Evolutionary conservation across 306 rosid species (phyloP), one percentile per base, ranked within the genome.

Genomic region (Cucurbita maxima): DNA sequence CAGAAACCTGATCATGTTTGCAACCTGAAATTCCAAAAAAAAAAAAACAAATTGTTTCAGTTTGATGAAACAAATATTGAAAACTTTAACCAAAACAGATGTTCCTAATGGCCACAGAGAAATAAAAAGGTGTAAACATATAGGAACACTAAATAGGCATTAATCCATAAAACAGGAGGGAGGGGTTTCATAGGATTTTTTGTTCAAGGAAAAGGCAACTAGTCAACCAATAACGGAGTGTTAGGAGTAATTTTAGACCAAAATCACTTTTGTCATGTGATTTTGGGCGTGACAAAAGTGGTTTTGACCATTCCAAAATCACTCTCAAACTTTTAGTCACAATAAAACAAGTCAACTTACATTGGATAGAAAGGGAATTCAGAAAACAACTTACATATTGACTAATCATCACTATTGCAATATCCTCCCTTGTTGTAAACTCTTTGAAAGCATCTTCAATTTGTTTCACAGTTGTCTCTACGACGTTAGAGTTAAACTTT

Each of bases 391-490:
- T 87, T 88, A 91, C 99, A 74, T 85, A 91, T 91, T 94, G 97
- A 82, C 99, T 91, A 74, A 94, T 94, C 81, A 91, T 77, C 80
- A 94, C 91, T 72, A 91, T 81, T 6, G 99, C 97, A 45, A 91
- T 78, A 68, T 94, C 92, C 63, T 94, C 99, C 83, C 84, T 84
- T 56, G 91, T 6, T 15, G 96, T 87, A 79, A 94, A 94, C 76
- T 94, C 99, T 77, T 89, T 94, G 86, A 91, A 94, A 64, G 96
- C 92, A 75, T 94, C 99, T 87, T 94, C 99, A 59, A 91, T 91
- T 83, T 84, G 87, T 82, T 94, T 94, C 43, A 94, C 88, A 12
- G 97, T 89, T 44, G 97, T 94, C 82, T 94, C 96, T 94, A 83
- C 15, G 36, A 75, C 30, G 43, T 72, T 38, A 50, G 0, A 36